These are phyloP conservation scores for Rhizopogon salebrosus DNA, from an alignment of 768 basidiomycete species.

Conservation along the genomic window DNA sequence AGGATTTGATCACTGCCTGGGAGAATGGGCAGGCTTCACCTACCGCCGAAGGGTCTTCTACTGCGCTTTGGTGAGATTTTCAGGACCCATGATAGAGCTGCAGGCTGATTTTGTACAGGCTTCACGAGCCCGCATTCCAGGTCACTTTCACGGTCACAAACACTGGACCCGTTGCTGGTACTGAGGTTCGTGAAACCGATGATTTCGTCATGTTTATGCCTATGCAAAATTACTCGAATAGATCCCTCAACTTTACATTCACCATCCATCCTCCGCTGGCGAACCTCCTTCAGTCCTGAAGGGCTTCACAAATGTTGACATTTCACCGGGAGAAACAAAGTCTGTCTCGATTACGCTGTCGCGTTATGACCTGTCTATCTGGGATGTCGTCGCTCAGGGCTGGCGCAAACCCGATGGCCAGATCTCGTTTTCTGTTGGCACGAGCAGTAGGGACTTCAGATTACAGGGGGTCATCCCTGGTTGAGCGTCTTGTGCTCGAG, in stretches of 20 bases:
- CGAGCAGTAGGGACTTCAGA: constrained; percentile 1
- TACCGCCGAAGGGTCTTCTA: constrained; percentile 46
- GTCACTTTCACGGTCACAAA: constrained; percentile 33
- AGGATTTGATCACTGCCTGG: constrained; percentile 39
- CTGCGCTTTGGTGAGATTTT: constrained; percentile 44
- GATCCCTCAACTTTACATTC: constrained; percentile 68
- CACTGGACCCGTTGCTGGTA: constrained; percentile 28
- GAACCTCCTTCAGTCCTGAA: constrained; percentile 64
- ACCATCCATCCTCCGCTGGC: constrained; percentile 50
- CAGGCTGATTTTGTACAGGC: constrained; percentile 6
- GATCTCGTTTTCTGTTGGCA: constrained; percentile 1
- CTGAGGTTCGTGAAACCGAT: constrained; percentile 16
- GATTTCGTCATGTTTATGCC: background rate
- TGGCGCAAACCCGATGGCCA: constrained; percentile 34
- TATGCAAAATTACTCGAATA: constrained; percentile 16
- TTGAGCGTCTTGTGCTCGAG: background rate
- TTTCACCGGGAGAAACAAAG: constrained; percentile 39
- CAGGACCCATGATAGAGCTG: constrained; percentile 11
- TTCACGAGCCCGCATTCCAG: constrained; percentile 24
- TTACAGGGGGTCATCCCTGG: background rate
- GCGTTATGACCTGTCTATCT: constrained; percentile 62
- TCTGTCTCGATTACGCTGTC: constrained; percentile 49
- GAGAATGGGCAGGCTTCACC: constrained; percentile 47
- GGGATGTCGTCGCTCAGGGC: constrained; percentile 62
- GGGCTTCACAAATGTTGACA: constrained; percentile 54